Evolutionary conservation across 345 rosid genomes (phyloP).

Genomic region (Combretum micranthum): DNA sequence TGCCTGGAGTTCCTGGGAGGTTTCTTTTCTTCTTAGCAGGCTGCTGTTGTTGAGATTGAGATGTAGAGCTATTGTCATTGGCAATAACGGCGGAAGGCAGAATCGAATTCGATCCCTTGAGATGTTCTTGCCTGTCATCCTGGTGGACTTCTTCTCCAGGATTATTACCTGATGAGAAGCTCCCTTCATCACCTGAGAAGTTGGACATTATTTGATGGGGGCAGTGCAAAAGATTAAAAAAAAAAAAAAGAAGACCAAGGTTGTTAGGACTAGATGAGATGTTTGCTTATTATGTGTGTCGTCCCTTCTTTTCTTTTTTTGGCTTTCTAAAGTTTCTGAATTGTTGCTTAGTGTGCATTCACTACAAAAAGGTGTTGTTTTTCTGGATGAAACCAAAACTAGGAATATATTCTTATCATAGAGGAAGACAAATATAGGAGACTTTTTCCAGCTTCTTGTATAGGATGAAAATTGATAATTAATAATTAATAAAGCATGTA

Average conservation of each 20-base stretch:
- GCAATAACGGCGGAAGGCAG: conserved; percentile 9
- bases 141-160: conserved; percentile 44
- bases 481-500: conserved; percentile 1
- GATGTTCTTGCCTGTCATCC: conserved; percentile 22
- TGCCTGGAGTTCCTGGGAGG: conserved; percentile 79
- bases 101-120: neutral
- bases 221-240: too few species aligned
- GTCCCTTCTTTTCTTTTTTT: conserved; percentile 9
- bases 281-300: neutral
- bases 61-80: conserved; percentile 26
- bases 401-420: conserved; percentile 18
- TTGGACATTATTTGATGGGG: conserved; percentile 38
- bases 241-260: too few species aligned
- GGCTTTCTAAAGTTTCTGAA: conserved; percentile 1
- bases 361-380: conserved; percentile 14
- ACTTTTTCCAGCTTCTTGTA: conserved; percentile 27
- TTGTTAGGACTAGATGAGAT: neutral
- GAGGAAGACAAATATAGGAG: conserved; percentile 36
- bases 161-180: conserved; percentile 58
- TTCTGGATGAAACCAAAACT: conserved; percentile 24
- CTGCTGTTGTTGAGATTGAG: conserved; percentile 27
- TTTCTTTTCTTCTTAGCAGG: conserved; percentile 62
- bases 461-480: conserved; percentile 7
- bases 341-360: conserved; percentile 2
- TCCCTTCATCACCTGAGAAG: conserved; percentile 55